Conservation (phyloP, 352 stramenopile genomes). For the Globisporangium paroecandrum region DNA sequence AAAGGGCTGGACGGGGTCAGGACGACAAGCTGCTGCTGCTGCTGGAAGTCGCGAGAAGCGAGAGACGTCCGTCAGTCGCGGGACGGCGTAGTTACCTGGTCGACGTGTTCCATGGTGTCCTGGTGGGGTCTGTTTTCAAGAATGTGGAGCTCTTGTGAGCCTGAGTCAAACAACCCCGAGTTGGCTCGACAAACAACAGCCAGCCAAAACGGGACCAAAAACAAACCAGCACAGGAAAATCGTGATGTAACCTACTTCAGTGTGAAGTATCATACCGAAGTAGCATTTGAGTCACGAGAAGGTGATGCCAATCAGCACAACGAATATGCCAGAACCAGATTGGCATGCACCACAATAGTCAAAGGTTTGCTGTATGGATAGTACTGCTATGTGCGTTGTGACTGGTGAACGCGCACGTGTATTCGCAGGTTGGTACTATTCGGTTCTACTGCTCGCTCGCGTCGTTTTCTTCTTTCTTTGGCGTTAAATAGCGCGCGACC, state of each 20-base stretch:
- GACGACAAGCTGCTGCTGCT: background rate
- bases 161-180: background rate
- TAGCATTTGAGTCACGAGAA: background rate
- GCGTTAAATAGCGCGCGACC: slow-evolving; percentile 46
- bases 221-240: background rate
- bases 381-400: background rate
- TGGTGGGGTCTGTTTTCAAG: slow-evolving; percentile 20
- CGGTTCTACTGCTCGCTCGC: slow-evolving; percentile 3
- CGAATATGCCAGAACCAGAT: background rate
- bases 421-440: background rate
- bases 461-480: slow-evolving; percentile 9
- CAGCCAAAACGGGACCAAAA: slow-evolving; percentile 7
- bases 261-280: background rate
- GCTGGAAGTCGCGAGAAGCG: background rate
- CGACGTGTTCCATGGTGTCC: slow-evolving; percentile 24
- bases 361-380: background rate
- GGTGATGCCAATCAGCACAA: background rate
- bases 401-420: background rate
- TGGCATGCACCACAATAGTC: background rate
- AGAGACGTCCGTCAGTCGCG: background rate
- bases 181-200: slow-evolving; percentile 6
- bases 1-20: background rate
- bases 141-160: background rate
- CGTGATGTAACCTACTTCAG: background rate
- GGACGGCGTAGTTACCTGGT: slow-evolving; percentile 17